Conservation (phyloP, 768 basidiomycete species). For the Rhizopogon vesiculosus region DNA sequence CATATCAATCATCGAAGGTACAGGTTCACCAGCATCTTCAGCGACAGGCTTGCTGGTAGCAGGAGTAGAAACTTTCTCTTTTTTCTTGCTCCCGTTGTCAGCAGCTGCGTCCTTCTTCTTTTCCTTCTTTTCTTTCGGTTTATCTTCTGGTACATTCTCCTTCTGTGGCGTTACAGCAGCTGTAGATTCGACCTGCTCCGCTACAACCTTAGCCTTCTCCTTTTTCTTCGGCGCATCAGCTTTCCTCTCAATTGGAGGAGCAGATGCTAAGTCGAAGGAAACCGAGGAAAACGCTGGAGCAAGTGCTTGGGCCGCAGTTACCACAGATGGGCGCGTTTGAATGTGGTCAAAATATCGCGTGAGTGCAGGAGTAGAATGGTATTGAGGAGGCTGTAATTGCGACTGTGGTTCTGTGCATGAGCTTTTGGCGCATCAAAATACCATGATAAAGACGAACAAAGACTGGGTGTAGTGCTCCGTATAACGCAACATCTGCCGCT, state of each 20-base stretch:
- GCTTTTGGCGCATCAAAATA: not conserved
- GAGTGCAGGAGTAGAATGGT: conserved; percentile 75
- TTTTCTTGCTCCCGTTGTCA: conserved; percentile 34
- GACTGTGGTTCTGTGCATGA: conserved; percentile 40
- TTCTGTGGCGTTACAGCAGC: conserved; percentile 33
- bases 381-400: conserved; percentile 63
- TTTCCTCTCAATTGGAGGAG: conserved; percentile 73
- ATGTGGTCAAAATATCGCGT: conserved; percentile 96
- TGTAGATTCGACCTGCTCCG: conserved; percentile 26
- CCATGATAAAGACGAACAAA: conserved; percentile 47
- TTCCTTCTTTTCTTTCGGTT: conserved; percentile 51
- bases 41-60: conserved; percentile 28
- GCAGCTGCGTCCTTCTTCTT: conserved; percentile 37
- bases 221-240: conserved; percentile 75
- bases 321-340: conserved; percentile 65
- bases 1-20: conserved; percentile 96
- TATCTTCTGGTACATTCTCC: conserved; percentile 17
- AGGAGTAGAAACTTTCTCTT: conserved; percentile 34
- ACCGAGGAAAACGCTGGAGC: conserved; percentile 53
- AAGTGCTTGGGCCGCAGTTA: conserved; percentile 47
- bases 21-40: conserved; percentile 74
- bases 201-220: conserved; percentile 45
- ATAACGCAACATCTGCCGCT: conserved; percentile 87
- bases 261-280: conserved; percentile 66
- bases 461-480: conserved; percentile 80